A percentile compares a stretch with the other conserved stretches of the same genome.
These are phyloP conservation scores for Aureobasidium subglaciale DNA, from an alignment of 2,329 filamentous ascomycete species.

Conservation along the genomic window DNA sequence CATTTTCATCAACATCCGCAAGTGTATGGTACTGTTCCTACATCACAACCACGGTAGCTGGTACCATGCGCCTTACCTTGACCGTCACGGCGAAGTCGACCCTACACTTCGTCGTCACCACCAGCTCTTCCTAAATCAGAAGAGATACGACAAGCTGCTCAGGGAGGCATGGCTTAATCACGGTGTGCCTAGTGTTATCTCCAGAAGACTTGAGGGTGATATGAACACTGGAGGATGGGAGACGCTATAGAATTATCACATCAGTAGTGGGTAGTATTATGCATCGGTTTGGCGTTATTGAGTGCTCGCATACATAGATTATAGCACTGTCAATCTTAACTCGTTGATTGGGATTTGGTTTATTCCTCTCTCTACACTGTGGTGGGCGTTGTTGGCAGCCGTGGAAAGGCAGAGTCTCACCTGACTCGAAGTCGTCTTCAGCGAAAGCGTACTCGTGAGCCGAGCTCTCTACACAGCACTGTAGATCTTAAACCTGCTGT, in stretches of 20 bases:
- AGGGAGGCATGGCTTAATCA: conserved; percentile 81
- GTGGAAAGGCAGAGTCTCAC: too few species aligned
- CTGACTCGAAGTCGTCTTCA: too few species aligned
- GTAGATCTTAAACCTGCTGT: too few species aligned
- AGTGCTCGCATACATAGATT: background rate
- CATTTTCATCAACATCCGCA: conserved; percentile 94
- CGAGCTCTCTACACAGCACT: too few species aligned
- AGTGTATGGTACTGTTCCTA: conserved; percentile 85
- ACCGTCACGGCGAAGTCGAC: conserved; percentile 92
- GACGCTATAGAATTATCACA: conserved; percentile 41
- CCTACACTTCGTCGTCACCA: conserved; percentile 77
- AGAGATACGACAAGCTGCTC: conserved; percentile 82
- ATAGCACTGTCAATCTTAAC: too few species aligned
- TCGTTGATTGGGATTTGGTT: too few species aligned
- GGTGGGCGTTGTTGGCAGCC: too few species aligned
- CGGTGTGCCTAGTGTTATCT: conserved; percentile 81
- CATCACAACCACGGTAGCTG: conserved; percentile 78
- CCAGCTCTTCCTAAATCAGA: conserved; percentile 88
- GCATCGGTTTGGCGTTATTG: background rate
- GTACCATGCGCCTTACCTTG: conserved; percentile 83
- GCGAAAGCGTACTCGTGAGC: too few species aligned
- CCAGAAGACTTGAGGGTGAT: conserved; percentile 83
- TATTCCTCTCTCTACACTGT: too few species aligned
- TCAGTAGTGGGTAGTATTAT: background rate
- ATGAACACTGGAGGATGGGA: conserved; percentile 98